Evolutionary conservation across 306 rosid species (phyloP).

Genomic region (Purshia tridentata): DNA sequence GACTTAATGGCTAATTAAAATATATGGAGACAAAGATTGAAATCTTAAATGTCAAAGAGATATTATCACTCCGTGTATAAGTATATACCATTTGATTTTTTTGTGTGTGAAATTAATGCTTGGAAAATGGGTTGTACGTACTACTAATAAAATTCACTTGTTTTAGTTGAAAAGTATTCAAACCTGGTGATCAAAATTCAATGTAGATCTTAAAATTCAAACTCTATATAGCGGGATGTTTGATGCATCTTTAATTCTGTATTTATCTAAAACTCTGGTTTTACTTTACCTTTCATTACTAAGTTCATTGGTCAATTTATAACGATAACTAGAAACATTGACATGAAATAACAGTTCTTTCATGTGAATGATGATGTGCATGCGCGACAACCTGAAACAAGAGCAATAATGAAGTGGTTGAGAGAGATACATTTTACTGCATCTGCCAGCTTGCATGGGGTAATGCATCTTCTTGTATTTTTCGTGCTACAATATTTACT

Average conservation of each 20-base stretch:
- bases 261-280: slow-evolving; percentile 3
- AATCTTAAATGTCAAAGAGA: neutral
- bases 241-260: neutral
- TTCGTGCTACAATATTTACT: neutral
- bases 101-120: neutral
- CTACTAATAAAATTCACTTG: neutral
- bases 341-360: slow-evolving; percentile 58
- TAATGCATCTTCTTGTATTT: slow-evolving; percentile 32
- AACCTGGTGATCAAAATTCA: neutral
- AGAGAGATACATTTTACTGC: slow-evolving; percentile 76
- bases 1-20: neutral
- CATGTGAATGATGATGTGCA: slow-evolving; percentile 50
- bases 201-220: neutral
- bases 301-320: slow-evolving; percentile 12
- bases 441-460: slow-evolving; percentile 99
- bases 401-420: slow-evolving; percentile 87
- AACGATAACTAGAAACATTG: slow-evolving; percentile 30
- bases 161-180: neutral
- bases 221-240: neutral
- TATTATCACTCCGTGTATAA: neutral
- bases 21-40: neutral
- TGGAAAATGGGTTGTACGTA: neutral
- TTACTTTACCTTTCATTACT: neutral
- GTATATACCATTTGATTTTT: neutral
- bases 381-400: slow-evolving; percentile 84